These are phyloP conservation scores for Turritis glabra DNA, from an alignment of 345 rosid genomes.

Conservation along the genomic window DNA sequence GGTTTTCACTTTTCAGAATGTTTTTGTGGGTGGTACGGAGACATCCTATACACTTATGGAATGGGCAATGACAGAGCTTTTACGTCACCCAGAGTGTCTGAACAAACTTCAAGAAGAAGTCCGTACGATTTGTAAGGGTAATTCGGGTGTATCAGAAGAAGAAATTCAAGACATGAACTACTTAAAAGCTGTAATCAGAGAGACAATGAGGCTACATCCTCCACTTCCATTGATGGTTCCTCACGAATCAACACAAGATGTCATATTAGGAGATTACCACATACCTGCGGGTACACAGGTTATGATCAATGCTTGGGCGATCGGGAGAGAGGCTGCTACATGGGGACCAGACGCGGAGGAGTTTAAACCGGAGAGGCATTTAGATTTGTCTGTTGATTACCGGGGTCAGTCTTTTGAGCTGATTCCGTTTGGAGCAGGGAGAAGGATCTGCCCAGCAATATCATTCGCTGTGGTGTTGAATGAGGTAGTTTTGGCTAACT, in stretches of 20 bases:
- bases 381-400: constrained; percentile 28
- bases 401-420: constrained; percentile 37
- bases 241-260: constrained; percentile 34
- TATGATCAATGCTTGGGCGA: constrained; percentile 42
- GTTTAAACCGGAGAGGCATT: constrained; percentile 41
- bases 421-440: constrained; percentile 40
- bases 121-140: constrained; percentile 7
- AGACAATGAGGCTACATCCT: constrained; percentile 45
- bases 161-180: constrained; percentile 37
- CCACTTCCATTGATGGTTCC: constrained; percentile 44
- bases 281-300: constrained; percentile 40
- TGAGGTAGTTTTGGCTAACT: constrained; percentile 30
- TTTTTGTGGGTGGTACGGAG: constrained; percentile 45
- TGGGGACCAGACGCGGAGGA: constrained; percentile 38
- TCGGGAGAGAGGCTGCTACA: constrained; percentile 30
- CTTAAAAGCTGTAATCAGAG: constrained; percentile 48
- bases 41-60: constrained; percentile 39
- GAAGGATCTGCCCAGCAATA: constrained; percentile 39
- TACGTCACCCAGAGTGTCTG: constrained; percentile 40
- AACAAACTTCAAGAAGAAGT: constrained; percentile 40
- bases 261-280: constrained; percentile 30
- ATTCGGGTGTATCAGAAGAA: constrained; percentile 19
- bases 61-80: constrained; percentile 52
- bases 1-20: constrained; percentile 32
- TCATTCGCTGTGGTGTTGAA: constrained; percentile 17